These are phyloP conservation scores for Austroboletus festivus DNA, from an alignment of 768 basidiomycete genomes.

Conservation along the genomic window DNA sequence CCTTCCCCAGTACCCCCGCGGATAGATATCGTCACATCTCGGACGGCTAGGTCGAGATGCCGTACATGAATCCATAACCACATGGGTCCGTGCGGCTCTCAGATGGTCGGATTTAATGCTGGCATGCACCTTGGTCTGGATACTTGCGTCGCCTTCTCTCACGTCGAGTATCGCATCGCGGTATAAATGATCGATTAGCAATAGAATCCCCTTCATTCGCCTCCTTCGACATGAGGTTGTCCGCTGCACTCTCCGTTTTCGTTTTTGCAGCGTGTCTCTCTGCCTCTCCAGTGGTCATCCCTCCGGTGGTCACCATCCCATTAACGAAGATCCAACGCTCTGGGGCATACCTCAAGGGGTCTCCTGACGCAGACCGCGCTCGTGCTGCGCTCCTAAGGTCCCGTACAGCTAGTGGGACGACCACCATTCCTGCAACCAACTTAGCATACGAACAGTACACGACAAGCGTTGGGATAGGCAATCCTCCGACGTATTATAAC, in stretches of 20 bases:
- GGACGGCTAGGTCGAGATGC: too few species aligned
- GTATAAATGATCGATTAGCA: neutral
- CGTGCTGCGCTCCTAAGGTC: constrained; percentile 12
- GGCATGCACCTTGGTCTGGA: too few species aligned
- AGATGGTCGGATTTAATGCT: too few species aligned
- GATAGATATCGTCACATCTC: too few species aligned
- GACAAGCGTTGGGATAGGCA: constrained; percentile 24
- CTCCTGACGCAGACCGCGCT: constrained; percentile 16
- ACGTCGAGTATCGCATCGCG: neutral
- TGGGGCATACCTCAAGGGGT: constrained; percentile 16
- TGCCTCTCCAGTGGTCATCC: constrained; percentile 4
- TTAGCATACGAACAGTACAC: constrained; percentile 17
- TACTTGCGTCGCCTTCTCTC: neutral
- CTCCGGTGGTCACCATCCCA: constrained; percentile 5
- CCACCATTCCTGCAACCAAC: constrained; percentile 16
- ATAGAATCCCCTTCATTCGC: neutral
- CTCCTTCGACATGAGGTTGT: constrained; percentile 11
- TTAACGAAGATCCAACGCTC: constrained; percentile 12
- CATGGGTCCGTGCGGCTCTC: too few species aligned
- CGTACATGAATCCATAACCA: too few species aligned
- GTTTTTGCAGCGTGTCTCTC: constrained; percentile 7
- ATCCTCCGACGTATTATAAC: constrained; percentile 26
- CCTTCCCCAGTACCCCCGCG: too few species aligned
- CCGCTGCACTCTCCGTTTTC: constrained; percentile 2
- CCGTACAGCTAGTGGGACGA: constrained; percentile 1